Conservation (phyloP, 2,329 filamentous ascomycete genomes). For the Passalora sequoiae region DNA sequence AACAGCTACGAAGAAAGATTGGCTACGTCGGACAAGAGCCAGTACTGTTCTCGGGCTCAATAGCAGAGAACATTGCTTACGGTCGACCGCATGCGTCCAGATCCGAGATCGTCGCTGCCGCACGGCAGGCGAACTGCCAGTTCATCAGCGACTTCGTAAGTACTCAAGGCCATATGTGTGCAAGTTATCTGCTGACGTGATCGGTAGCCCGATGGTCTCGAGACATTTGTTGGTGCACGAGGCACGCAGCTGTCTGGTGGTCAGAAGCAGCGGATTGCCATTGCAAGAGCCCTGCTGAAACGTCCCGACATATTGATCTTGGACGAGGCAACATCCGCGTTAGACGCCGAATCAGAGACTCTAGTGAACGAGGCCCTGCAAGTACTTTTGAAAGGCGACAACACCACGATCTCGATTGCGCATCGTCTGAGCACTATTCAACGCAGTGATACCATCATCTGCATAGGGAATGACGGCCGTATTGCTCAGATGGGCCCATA, state of each 20-base stretch:
- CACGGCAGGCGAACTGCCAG: conserved; percentile 86
- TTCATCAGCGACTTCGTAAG: conserved; percentile 89
- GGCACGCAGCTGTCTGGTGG: conserved; percentile 92
- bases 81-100: conserved; percentile 74
- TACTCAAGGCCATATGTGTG: conserved; percentile 21
- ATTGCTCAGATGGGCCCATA: conserved; percentile 92
- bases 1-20: conserved; percentile 85
- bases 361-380: conserved; percentile 87
- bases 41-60: conserved; percentile 79
- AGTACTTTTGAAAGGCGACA: conserved; percentile 74
- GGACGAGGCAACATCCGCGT: conserved; percentile 87
- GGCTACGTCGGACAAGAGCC: conserved; percentile 95
- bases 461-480: conserved; percentile 76
- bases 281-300: conserved; percentile 89
- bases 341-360: conserved; percentile 95
- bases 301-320: conserved; percentile 94
- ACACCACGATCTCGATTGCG: conserved; percentile 96
- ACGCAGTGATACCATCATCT: conserved; percentile 88
- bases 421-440: conserved; percentile 96
- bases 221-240: conserved; percentile 86
- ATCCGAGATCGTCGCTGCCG: conserved; percentile 77
- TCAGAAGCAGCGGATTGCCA: conserved; percentile 96
- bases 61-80: conserved; percentile 87
- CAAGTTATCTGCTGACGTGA: conserved; percentile 16
- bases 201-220: conserved; percentile 73